Base-by-base conservation (phyloP, 257 asterid genomes). In the Parsonsia alboflavescens region DNA sequence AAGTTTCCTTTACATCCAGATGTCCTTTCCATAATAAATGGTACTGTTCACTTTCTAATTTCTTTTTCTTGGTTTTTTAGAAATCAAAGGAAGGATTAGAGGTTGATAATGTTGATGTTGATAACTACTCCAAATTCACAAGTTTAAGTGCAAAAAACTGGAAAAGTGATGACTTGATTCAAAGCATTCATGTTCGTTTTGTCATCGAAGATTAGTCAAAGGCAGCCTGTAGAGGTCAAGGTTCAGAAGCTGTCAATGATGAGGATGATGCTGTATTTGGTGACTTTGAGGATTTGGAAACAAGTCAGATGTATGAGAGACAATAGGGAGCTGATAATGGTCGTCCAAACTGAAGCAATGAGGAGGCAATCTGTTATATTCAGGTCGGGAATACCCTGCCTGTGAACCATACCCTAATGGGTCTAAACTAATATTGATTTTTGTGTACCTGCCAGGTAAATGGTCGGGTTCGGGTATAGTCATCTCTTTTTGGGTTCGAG, bases 251-350 rank as follows among this genome's bases (percentile, higher is more conserved):
- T n/a, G n/a, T n/a, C n/a, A n/a, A n/a, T n/a, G n/a, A n/a, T n/a
- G n/a, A n/a, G n/a, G n/a, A n/a, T n/a, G n/a, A n/a, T n/a, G n/a
- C n/a, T n/a, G n/a, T n/a, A n/a, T n/a, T n/a, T n/a, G n/a, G n/a
- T n/a, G n/a, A n/a, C n/a, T n/a, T n/a, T n/a, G 77, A 92, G 85
- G 99, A 95, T 84, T 73, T 95, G 85, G 99, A 95, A 88, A 90
- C 97, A 12, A 98, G 98, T 78, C 83, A 89, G 80, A 90, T 85
- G 83, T 85, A 75, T 82, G 87, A 83, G 85, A 79, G 83, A 52
- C 76, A 72, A 69, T 73, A 61, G 70, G 78, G 77, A 42, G 88
- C 71, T 54, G 84, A 53, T 65, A 42, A 26, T 67, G 78, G 73
- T 71, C 79, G 49, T 80, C 75, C 75, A 65, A 68, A 78, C 28